Conservation (phyloP, 78 protist genomes). For the Dictyostelium brefeldianum region DNA sequence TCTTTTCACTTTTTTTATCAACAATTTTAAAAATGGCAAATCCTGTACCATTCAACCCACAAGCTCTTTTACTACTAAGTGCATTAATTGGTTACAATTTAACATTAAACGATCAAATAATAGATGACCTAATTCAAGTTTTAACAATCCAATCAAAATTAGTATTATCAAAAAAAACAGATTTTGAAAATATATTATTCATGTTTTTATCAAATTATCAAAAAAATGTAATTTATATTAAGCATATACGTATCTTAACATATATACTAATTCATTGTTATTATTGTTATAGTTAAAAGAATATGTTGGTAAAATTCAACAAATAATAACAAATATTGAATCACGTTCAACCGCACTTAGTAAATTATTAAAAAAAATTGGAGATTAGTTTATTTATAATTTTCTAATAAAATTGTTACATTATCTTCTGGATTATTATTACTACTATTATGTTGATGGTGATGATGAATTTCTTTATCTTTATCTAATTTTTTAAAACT, state of each 20-base stretch:
- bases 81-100: neutral
- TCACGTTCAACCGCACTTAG: neutral
- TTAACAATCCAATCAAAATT: neutral
- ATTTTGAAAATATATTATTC: neutral
- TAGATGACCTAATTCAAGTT: neutral
- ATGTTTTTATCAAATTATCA: neutral
- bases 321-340: neutral
- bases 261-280: neutral
- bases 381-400: neutral
- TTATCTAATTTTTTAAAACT: slow-evolving; percentile 8
- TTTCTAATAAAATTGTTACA: neutral
- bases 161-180: neutral
- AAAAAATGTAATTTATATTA: neutral
- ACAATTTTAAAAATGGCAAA: neutral
- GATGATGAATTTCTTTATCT: neutral
- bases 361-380: too few relatives aligned
- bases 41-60: neutral
- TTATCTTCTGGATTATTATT: slow-evolving; percentile 8
- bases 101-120: neutral
- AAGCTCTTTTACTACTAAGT: neutral
- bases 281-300: neutral
- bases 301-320: neutral
- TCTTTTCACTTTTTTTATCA: neutral
- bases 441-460: too few relatives aligned
- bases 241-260: neutral